Evolutionary conservation across 805 yeast species (phyloP).

Genomic region (Starmerella tilneyi): DNA sequence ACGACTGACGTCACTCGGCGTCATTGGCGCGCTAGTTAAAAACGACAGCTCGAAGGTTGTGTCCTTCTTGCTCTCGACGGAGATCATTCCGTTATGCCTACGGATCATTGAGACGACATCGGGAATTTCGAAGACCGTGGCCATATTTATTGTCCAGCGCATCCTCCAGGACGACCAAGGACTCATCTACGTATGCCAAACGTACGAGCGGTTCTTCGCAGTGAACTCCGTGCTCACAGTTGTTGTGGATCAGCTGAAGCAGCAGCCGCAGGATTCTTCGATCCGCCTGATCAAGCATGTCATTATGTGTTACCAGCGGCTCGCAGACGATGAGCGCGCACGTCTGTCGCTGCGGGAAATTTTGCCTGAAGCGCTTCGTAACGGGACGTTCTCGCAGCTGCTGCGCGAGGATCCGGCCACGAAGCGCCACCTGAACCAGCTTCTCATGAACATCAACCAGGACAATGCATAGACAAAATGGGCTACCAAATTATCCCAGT

Average conservation of each 20-base stretch:
- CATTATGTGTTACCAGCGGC: slow-evolving; percentile 81
- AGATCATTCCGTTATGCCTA: slow-evolving; percentile 87
- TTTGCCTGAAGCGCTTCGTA: slow-evolving; percentile 78
- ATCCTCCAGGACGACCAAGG: slow-evolving; percentile 88
- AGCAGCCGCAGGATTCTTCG: slow-evolving; percentile 54
- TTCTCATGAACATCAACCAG: slow-evolving; percentile 48
- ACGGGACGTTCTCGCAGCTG: slow-evolving; percentile 69
- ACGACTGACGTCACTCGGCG: slow-evolving; percentile 87
- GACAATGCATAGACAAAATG: slow-evolving; percentile 9
- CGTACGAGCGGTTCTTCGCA: slow-evolving; percentile 88
- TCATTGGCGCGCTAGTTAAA: slow-evolving; percentile 91
- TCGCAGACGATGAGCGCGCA: slow-evolving; percentile 84
- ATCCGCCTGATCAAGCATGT: slow-evolving; percentile 76
- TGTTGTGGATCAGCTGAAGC: slow-evolving; percentile 79
- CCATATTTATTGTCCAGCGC: slow-evolving; percentile 89
- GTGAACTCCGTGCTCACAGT: slow-evolving; percentile 76
- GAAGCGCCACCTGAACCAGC: slow-evolving; percentile 73
- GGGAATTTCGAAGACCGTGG: slow-evolving; percentile 89
- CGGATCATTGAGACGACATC: slow-evolving; percentile 93
- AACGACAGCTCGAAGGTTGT: slow-evolving; percentile 94
- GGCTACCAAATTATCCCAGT: no score
- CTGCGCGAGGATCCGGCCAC: slow-evolving; percentile 82
- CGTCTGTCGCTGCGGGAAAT: slow-evolving; percentile 73
- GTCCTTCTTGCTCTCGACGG: slow-evolving; percentile 83
- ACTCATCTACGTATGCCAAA: slow-evolving; percentile 82